Percentiles rank a stretch among this genome's conserved stretches.
Evolutionary conservation across 768 basidiomycete species (phyloP).

Genomic region (Pisolithus orientalis): DNA sequence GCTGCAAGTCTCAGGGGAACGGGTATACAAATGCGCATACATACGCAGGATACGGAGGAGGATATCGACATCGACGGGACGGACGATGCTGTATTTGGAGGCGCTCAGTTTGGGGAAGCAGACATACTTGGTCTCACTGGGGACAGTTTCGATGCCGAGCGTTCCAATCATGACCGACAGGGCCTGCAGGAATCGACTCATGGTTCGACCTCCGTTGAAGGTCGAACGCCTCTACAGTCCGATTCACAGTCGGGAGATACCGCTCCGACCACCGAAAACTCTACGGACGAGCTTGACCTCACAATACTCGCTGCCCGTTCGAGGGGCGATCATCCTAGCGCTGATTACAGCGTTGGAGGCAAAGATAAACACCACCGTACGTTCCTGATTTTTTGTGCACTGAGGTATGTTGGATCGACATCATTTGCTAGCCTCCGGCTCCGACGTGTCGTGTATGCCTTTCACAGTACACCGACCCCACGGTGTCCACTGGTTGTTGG

Average conservation of each 20-base stretch:
- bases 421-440: constrained; percentile 11
- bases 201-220: neutral
- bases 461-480: constrained; percentile 72
- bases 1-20: constrained; percentile 42
- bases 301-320: constrained; percentile 45
- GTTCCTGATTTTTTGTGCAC: constrained; percentile 29
- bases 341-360: constrained; percentile 53
- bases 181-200: constrained; percentile 24
- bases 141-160: constrained; percentile 34
- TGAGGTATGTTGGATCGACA: constrained; percentile 34
- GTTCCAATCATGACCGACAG: constrained; percentile 24
- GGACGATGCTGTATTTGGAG: constrained; percentile 60
- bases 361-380: constrained; percentile 53
- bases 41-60: constrained; percentile 65
- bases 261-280: constrained; percentile 25
- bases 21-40: constrained; percentile 61
- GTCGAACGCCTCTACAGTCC: neutral
- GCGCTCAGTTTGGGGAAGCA: constrained; percentile 69
- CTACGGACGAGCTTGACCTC: constrained; percentile 37
- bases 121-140: constrained; percentile 50
- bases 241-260: neutral
- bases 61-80: constrained; percentile 80
- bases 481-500: constrained; percentile 82
- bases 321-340: constrained; percentile 39
- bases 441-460: constrained; percentile 70